Conservation (phyloP, 768 basidiomycete species). For the Leccinum fibrillosum region DNA sequence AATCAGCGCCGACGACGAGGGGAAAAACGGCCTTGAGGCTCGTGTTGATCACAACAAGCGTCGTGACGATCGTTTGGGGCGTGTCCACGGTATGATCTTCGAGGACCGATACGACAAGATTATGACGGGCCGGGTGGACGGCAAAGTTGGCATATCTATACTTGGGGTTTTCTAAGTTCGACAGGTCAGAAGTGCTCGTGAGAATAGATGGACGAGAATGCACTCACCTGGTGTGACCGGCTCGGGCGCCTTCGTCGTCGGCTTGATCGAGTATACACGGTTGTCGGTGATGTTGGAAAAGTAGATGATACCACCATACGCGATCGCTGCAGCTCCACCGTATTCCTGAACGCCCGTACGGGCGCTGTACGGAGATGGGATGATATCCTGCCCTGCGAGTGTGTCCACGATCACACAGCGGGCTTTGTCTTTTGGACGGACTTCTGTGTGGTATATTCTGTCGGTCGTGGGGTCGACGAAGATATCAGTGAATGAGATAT, state of each 20-base stretch:
- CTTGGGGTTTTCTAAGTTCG: constrained; percentile 15
- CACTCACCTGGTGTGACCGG: constrained; percentile 58
- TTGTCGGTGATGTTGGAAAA: constrained; percentile 58
- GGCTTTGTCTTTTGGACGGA: constrained; percentile 52
- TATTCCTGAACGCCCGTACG: constrained; percentile 66
- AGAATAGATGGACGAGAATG: constrained; percentile 1
- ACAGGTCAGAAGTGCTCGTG: background rate
- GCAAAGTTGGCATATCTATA: constrained; percentile 64
- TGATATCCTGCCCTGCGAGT: constrained; percentile 43
- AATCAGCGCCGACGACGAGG: constrained; percentile 61
- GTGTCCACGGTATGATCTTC: constrained; percentile 64
- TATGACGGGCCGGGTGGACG: constrained; percentile 49
- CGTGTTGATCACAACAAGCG: constrained; percentile 56
- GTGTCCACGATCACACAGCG: constrained; percentile 59
- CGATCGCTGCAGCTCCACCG: constrained; percentile 63
- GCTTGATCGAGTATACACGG: constrained; percentile 46
- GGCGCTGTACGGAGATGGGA: constrained; percentile 53
- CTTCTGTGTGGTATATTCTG: constrained; percentile 55
- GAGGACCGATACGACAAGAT: constrained; percentile 57
- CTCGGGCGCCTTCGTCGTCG: constrained; percentile 29
- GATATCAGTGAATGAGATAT: constrained; percentile 37
- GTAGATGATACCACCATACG: constrained; percentile 47
- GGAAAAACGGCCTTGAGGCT: constrained; percentile 40
- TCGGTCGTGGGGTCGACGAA: constrained; percentile 50
- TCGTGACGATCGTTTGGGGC: constrained; percentile 41